Conservation (phyloP, 768 basidiomycete genomes). For the Boletus rufocinnamomeus region DNA sequence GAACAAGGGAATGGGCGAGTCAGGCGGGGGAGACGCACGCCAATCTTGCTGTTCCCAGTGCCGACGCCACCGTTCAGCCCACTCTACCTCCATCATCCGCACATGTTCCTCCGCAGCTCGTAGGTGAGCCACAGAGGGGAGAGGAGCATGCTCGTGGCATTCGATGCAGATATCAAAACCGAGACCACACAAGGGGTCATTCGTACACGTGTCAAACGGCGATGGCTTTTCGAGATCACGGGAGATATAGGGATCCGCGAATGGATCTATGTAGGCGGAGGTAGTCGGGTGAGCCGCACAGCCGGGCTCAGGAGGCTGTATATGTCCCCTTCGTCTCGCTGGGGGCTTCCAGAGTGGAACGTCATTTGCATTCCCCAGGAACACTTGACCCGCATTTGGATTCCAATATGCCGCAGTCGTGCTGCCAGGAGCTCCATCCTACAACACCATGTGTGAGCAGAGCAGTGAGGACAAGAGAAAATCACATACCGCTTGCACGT, state of each 20-base stretch:
- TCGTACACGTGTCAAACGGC: conserved; percentile 38
- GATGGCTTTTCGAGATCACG: conserved; percentile 26
- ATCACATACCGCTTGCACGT: conserved; percentile 14
- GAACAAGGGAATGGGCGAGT: neutral
- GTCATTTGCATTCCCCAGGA: conserved; percentile 82
- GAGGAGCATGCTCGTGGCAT: conserved; percentile 79
- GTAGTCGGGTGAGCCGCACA: neutral
- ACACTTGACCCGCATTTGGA: conserved; percentile 64
- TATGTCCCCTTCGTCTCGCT: conserved; percentile 16
- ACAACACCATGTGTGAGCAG: conserved; percentile 6
- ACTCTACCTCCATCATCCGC: conserved; percentile 61
- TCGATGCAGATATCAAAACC: conserved; percentile 89
- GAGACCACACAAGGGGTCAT: conserved; percentile 51
- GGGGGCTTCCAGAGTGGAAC: conserved; percentile 54
- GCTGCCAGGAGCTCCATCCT: conserved; percentile 31
- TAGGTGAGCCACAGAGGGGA: conserved; percentile 66
- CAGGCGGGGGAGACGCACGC: neutral
- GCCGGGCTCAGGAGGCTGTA: neutral
- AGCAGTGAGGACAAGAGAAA: neutral
- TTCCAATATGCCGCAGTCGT: conserved; percentile 51
- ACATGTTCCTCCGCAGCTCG: conserved; percentile 79
- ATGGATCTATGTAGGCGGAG: conserved; percentile 21
- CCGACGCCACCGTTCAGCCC: conserved; percentile 48
- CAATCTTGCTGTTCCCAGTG: conserved; percentile 26
- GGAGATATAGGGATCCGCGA: conserved; percentile 15